Evolutionary conservation across 306 rosid species (phyloP), one percentile per base, ranked within the genome.

Genomic region (Dryas octopetala): DNA sequence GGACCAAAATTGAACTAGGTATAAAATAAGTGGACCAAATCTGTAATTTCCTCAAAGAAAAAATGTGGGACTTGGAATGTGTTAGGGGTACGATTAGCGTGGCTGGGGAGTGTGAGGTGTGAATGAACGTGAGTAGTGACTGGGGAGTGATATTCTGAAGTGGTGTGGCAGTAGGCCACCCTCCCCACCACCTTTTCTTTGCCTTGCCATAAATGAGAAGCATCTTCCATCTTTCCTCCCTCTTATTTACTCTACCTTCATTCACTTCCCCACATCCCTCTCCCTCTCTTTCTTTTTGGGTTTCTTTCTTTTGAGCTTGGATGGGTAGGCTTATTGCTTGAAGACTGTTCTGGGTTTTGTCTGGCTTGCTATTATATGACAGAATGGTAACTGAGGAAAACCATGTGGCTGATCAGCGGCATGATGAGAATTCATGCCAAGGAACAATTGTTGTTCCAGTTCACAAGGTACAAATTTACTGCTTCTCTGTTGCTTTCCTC

Each of bases 381-480:
- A 62, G 28, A 78, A 89, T 89, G 97, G 88, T 54, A 81, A 68
- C 78, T 53, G 76, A 74, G 45, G 86, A 81, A 62, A 86, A 86
- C 78, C 80, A 78, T 68, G 80, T 62, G 66, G 70, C 66, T 80
- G 76, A 32, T 32, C 38, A 80, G 19, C 66, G 17, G 9, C 74
- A 46, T 55, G 70, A 73, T 60, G 44, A 62, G 14, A 60, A 62
- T 75, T 83, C 88, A 2, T 62, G 84, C 61, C 67, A 83, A 74
- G 80, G 78, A 66, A 78, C 88, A 70, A 66, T 86, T 23, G 66
- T 66, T 76, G 63, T 84, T 75, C 85, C 81, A 48, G 51, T 82
- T 82, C 87, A 60, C 4, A 86, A 82, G 98, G 98, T 93, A 55
- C 48, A 6, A 59, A 23, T 58, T 46, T 73, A 44, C 3, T 71